phyloP scores from a whole-genome alignment of 306 rosid genomes.

The Cucurbita pepo region DNA sequence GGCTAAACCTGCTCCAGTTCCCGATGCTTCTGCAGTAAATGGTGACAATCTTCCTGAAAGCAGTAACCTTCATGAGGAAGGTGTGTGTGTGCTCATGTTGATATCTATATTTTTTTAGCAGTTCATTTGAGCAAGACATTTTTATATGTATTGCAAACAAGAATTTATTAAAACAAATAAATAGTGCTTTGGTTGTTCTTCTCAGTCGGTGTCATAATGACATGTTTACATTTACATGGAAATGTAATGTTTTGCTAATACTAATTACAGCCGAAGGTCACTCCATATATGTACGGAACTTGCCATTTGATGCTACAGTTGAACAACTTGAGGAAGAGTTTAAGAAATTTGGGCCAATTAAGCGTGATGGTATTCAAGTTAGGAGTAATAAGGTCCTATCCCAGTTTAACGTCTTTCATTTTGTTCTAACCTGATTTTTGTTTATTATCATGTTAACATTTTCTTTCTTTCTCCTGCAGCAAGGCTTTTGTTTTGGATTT shows the following conservation, averaged over 20 bases:
- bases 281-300: constrained; percentile 77
- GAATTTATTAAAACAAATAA: not conserved
- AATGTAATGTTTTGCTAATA: not conserved
- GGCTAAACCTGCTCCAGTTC: constrained; percentile 33
- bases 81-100: constrained; percentile 17
- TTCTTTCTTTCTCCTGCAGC: constrained; percentile 32
- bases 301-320: constrained; percentile 79
- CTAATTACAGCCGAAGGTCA: constrained; percentile 62
- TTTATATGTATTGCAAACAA: not conserved
- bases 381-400: constrained; percentile 64
- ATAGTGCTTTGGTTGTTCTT: not conserved
- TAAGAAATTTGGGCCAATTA: constrained; percentile 82
- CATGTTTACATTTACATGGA: not conserved
- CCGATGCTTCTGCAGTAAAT: constrained; percentile 38
- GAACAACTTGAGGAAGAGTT: constrained; percentile 80
- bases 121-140: not conserved
- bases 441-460: not conserved
- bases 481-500: constrained; percentile 92
- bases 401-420: not conserved
- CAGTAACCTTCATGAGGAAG: constrained; percentile 64
- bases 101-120: not conserved
- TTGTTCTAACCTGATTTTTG: not conserved
- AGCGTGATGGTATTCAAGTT: constrained; percentile 89
- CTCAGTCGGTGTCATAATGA: not conserved
- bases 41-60: constrained; percentile 48